Base-by-base conservation (phyloP, 345 rosid genomes). In the Hirschfeldia incana region DNA sequence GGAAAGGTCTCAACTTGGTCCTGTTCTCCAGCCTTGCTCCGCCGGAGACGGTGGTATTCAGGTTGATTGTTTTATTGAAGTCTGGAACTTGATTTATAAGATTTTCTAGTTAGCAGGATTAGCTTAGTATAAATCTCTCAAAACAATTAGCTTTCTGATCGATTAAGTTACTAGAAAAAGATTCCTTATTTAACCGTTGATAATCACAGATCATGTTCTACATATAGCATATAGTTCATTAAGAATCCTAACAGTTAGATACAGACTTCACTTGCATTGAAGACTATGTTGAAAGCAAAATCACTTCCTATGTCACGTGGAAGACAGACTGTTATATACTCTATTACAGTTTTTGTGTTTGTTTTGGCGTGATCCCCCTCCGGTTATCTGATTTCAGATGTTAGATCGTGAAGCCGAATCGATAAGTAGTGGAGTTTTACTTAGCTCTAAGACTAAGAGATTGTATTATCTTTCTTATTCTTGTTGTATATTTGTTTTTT, bases 1-100 rank as follows among this genome's bases (percentile, higher is more conserved):
- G 27, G 96, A 93, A 57, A 91, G 97, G 60, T 86, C 91, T 17
- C 84, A 83, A 28, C 84, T 67, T 39, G 92, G 87, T 15, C 96
- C 97, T 3, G 57, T 93, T 57, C 78, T 95, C 65, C 80, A 86
- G 63, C 93, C 93, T 21, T 93, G 89, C 69, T 66, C 70, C 15
- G 81, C 97, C 71, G 87, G 87, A 61, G 94, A 91, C 32, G 99
- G 99, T 77, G 99, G 97, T 83, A 85, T 95, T 36, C 99, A 95
- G 98, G 99, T 95, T 51, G 57, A 5, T 51, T 51, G 57, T 6
- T 51, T 51, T n/a, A 51, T 13, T 4, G 16, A 4, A 46, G 53
- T 46, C 5, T 46, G 53, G 53, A 46, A 46, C 53, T 51, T 49
- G 17, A 51, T 6, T 51, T 51, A 46, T 13, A 16, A 13, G 57